phyloP scores from a whole-genome alignment of 495 filamentous ascomycete species.

The Aspergillus ostianus region DNA sequence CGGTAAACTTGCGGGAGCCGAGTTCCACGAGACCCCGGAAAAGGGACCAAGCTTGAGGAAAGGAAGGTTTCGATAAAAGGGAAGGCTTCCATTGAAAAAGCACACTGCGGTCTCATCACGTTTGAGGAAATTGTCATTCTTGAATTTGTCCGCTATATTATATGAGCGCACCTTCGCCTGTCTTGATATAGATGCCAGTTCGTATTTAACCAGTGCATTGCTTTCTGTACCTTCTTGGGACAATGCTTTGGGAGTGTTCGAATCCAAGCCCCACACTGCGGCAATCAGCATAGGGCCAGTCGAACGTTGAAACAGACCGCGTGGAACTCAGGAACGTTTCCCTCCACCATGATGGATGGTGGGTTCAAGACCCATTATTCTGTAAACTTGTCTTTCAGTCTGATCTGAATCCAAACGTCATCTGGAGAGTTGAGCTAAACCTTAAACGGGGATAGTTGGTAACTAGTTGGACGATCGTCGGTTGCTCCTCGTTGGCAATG shows the following conservation, averaged over 20 bases:
- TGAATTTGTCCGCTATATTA: not conserved
- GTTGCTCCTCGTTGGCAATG: not conserved
- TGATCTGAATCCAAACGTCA: not conserved
- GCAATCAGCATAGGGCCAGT: not conserved
- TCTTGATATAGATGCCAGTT: not conserved
- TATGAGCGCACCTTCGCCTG: not conserved
- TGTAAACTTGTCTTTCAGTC: not conserved
- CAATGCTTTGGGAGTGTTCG: not conserved
- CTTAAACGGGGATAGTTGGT: constrained; percentile 3
- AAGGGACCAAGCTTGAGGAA: constrained; percentile 1
- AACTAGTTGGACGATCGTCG: constrained; percentile 6
- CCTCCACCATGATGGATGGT: not conserved
- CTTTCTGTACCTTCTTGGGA: not conserved
- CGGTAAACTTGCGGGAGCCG: not conserved
- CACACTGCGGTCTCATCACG: not conserved
- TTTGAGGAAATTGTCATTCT: not conserved
- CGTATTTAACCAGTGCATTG: not conserved
- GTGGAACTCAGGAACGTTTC: not conserved
- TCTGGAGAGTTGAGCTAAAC: constrained; percentile 3
- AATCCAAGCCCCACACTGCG: not conserved
- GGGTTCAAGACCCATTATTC: not conserved
- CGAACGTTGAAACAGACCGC: not conserved
- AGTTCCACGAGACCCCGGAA: not conserved
- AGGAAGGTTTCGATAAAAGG: not conserved
- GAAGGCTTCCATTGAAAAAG: not conserved